A percentile compares a stretch with the other conserved stretches of the same genome.
These are phyloP conservation scores for Pistacia integerrima DNA, from an alignment of 345 rosid genomes.

Conservation along the genomic window DNA sequence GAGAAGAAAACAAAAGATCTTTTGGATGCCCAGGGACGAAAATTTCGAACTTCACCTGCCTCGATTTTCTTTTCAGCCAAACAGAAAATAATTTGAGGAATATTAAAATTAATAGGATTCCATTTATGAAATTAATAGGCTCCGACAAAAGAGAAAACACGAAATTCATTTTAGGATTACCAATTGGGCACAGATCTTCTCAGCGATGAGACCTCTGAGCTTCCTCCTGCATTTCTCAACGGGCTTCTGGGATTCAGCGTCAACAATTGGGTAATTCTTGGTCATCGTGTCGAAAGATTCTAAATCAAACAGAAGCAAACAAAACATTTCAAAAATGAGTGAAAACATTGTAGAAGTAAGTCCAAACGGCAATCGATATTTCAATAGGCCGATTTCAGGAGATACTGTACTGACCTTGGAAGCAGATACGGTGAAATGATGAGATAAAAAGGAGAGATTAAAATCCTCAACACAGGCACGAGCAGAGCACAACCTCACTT, in stretches of 20 bases:
- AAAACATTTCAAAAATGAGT: no score
- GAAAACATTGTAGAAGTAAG: not conserved
- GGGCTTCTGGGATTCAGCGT: conserved; percentile 76
- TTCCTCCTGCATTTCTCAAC: conserved; percentile 79
- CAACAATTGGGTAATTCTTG: conserved; percentile 81
- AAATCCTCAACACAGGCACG: conserved; percentile 33
- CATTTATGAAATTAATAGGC: no score
- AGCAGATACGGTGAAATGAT: not conserved
- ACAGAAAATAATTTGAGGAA: no score
- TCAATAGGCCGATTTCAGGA: not conserved
- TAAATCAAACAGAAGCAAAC: not conserved
- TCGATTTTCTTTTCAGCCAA: no score
- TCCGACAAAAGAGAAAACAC: no score
- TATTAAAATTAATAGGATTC: no score
- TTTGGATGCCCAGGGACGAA: no score
- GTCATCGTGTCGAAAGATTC: conserved; percentile 46
- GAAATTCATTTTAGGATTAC: no score
- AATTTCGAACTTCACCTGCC: no score
- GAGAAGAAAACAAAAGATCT: no score
- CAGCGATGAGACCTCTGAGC: conserved; percentile 86
- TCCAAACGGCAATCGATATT: not conserved
- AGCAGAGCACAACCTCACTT: conserved; percentile 45
- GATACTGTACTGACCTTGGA: conserved; percentile 15
- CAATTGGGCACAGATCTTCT: conserved; percentile 69
- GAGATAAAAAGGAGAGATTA: not conserved